phyloP scores from a whole-genome alignment of 2,329 filamentous ascomycete genomes.

The Corynespora cassiicola region DNA sequence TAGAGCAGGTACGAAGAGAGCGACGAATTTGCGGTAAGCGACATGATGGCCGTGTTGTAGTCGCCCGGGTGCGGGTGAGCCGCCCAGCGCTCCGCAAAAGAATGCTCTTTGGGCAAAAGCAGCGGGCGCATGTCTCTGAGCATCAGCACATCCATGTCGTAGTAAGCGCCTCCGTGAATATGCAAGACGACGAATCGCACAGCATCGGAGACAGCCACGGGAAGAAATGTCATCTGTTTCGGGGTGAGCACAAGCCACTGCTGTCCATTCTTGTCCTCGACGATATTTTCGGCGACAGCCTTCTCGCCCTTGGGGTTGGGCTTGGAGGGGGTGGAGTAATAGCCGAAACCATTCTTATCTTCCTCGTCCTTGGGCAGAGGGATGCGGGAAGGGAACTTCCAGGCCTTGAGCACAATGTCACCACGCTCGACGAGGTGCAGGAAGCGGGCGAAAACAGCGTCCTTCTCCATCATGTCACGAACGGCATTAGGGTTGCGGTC shows the following conservation, averaged over 20 bases:
- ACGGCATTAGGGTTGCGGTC: conserved; percentile 59
- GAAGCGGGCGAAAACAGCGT: conserved; percentile 61
- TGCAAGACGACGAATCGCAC: conserved; percentile 63
- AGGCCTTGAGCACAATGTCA: conserved; percentile 59
- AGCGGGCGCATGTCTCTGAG: conserved; percentile 63
- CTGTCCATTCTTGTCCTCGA: conserved; percentile 57
- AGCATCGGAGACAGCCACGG: conserved; percentile 63
- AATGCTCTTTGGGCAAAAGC: conserved; percentile 57
- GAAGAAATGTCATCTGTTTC: conserved; percentile 65
- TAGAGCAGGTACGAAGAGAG: conserved; percentile 62
- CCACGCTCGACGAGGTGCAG: conserved; percentile 60
- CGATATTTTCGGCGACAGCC: conserved; percentile 58
- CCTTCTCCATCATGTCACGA: conserved; percentile 58
- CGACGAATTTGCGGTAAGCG: conserved; percentile 61
- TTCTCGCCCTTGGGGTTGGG: conserved; percentile 51
- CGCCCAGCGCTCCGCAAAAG: conserved; percentile 63
- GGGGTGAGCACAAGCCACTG: conserved; percentile 61
- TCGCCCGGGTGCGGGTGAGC: conserved; percentile 60
- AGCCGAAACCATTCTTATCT: conserved; percentile 56
- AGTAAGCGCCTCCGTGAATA: conserved; percentile 61
- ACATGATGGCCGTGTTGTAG: conserved; percentile 65
- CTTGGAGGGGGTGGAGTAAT: conserved; percentile 56
- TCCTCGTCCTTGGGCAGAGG: conserved; percentile 57
- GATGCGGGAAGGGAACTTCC: conserved; percentile 61
- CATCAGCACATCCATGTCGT: conserved; percentile 64